Conservation (phyloP, 176 grass and related monocot species). For the Bonia amplexicaulis region DNA sequence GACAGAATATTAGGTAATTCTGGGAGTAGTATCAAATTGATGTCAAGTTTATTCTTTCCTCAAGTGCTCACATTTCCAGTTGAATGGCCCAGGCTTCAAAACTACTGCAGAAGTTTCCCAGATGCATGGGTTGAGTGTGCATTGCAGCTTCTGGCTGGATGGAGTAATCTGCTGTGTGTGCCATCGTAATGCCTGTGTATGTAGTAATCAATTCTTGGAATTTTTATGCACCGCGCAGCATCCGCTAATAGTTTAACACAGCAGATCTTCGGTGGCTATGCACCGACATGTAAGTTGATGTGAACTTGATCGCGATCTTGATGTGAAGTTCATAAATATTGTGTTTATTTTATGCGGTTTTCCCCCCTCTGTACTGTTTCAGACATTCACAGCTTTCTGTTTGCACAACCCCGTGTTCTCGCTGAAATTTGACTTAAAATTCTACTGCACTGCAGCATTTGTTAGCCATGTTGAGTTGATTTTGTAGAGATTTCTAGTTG, state of each 20-base stretch:
- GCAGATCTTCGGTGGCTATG: not conserved
- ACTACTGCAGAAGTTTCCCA: not conserved
- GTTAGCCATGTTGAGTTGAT: not conserved
- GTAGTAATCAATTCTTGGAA: not conserved
- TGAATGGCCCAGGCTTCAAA: not conserved
- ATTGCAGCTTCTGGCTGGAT: not conserved
- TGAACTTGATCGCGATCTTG: not conserved
- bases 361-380: not conserved
- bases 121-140: not conserved
- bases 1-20: conserved; percentile 18
- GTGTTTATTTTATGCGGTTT: not conserved
- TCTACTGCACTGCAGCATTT: not conserved
- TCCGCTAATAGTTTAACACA: not conserved
- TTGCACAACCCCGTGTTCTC: not conserved
- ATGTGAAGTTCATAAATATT: not conserved
- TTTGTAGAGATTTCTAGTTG: not conserved
- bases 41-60: not conserved
- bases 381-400: not conserved
- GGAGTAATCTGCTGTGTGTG: not conserved
- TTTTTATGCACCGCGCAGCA: not conserved
- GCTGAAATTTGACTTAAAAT: not conserved
- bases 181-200: not conserved
- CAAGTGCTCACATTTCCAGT: not conserved
- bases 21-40: not conserved
- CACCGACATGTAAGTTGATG: conserved; percentile 14